Evolutionary conservation across 176 grass and related monocot species (phyloP).

Genomic region (Phoenix roebelenii): DNA sequence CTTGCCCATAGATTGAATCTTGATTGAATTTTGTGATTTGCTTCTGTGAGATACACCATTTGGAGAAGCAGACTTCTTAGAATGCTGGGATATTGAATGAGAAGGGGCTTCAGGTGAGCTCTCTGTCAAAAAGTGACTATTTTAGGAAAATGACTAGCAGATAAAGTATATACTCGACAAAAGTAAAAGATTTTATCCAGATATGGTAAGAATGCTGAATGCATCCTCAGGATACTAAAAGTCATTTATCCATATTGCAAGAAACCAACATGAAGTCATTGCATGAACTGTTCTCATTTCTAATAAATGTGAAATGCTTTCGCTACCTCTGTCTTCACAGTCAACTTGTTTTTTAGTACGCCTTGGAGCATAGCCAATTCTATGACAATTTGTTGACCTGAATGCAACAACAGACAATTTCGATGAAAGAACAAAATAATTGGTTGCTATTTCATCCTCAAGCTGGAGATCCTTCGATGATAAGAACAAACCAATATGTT

Average conservation of each 20-base stretch:
- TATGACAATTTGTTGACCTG: slow-evolving; percentile 70
- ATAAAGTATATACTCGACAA: background rate
- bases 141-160: slow-evolving; percentile 5
- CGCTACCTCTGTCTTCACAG: slow-evolving; percentile 35
- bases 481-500: slow-evolving; percentile 64
- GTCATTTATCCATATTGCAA: too few relatives aligned
- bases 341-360: slow-evolving; percentile 25
- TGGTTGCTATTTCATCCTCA: background rate
- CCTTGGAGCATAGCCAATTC: slow-evolving; percentile 64
- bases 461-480: slow-evolving; percentile 3
- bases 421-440: too few relatives aligned
- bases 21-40: slow-evolving; percentile 13
- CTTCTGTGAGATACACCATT: background rate
- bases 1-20: slow-evolving; percentile 17
- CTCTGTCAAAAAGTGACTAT: slow-evolving; percentile 29
- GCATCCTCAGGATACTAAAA: too few relatives aligned
- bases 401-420: slow-evolving; percentile 2
- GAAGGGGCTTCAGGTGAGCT: slow-evolving; percentile 31
- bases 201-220: too few relatives aligned
- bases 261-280: too few relatives aligned
- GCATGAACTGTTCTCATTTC: too few relatives aligned
- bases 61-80: slow-evolving; percentile 28
- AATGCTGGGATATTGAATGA: slow-evolving; percentile 31
- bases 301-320: background rate
- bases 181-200: background rate